Percentiles rank a stretch among this genome's conserved stretches.
Evolutionary conservation across 2,329 filamentous ascomycete genomes (phyloP).

Genomic region (Botrytis tulipae): DNA sequence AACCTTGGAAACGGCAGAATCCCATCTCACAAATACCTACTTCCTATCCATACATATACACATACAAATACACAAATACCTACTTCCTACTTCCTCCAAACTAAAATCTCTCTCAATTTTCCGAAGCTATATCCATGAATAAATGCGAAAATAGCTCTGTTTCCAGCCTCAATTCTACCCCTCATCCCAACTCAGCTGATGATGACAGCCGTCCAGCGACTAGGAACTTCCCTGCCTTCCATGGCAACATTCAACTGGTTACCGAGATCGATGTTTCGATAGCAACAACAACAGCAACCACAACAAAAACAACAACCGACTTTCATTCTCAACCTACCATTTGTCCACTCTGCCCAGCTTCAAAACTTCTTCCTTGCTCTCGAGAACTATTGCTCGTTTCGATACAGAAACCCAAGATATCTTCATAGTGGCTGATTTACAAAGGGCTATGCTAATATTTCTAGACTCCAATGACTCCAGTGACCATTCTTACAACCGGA

Average conservation of each 20-base stretch:
- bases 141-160: not conserved
- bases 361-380: not conserved
- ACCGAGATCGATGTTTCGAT: not conserved
- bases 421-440: not conserved
- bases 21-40: not conserved
- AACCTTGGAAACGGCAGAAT: not conserved
- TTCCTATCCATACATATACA: too few species aligned
- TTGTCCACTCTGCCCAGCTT: not conserved
- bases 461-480: not conserved
- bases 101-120: not conserved
- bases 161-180: not conserved
- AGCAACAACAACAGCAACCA: not conserved
- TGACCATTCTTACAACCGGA: not conserved
- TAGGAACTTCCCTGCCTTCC: not conserved
- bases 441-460: not conserved
- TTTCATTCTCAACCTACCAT: not conserved
- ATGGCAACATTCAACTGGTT: not conserved
- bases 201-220: not conserved
- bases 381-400: not conserved
- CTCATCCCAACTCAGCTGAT: conserved; percentile 19
- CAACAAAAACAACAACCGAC: not conserved
- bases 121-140: conserved; percentile 5
- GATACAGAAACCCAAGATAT: not conserved
- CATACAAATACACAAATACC: not conserved
- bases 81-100: not conserved